Conservation (phyloP, 177 flowering plant genomes). For the Vitis hybrid region DNA sequence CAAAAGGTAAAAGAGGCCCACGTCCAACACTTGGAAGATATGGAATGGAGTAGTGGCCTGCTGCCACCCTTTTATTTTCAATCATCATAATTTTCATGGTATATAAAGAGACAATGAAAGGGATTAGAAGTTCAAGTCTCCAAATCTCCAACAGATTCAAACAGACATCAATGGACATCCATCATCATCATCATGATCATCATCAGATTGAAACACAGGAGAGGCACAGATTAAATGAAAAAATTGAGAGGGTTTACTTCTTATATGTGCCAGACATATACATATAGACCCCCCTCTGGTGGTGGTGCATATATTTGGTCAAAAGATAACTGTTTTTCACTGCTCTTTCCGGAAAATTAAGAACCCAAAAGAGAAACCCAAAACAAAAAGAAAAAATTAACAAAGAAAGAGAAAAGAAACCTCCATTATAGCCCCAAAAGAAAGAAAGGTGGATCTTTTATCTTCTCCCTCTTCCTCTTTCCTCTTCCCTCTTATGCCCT, state of each 20-base stretch:
- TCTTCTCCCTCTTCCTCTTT: background rate
- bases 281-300: slow-evolving; percentile 21
- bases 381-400: slow-evolving; percentile 3
- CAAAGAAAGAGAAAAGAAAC: slow-evolving; percentile 9
- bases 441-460: background rate
- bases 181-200: background rate
- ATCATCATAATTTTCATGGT: no score
- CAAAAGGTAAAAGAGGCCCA: no score
- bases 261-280: slow-evolving; percentile 23
- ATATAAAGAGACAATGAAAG: no score
- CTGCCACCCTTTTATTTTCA: no score
- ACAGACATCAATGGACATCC: background rate
- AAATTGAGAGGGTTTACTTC: slow-evolving; percentile 7
- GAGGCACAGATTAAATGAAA: background rate
- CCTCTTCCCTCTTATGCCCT: background rate
- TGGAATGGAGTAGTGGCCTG: no score
- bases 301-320: slow-evolving; percentile 10
- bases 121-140: no score
- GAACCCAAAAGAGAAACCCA: background rate
- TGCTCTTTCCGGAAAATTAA: slow-evolving; percentile 12
- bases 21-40: no score
- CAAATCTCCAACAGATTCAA: no score
- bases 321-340: slow-evolving; percentile 2
- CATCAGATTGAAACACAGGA: background rate
- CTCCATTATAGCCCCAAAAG: slow-evolving; percentile 11